Conservation (phyloP, 176 grass and related monocot species). For the Panicum miliaceum region DNA sequence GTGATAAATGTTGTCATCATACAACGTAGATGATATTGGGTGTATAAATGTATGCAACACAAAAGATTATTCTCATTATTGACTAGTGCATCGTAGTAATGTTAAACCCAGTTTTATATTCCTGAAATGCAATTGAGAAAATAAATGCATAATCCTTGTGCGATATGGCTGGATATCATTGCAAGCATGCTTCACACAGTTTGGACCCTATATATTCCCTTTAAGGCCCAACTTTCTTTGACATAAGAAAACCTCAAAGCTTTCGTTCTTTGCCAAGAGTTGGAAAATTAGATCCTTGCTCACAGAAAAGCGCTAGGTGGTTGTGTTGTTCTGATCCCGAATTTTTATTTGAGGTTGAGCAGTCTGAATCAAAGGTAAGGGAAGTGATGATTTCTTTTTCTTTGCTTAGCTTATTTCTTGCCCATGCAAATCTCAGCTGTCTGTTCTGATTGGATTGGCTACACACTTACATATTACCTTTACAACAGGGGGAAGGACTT, state of each 20-base stretch:
- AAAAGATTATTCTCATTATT: slow-evolving; percentile 3
- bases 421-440: background rate
- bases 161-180: background rate
- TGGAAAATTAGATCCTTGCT: slow-evolving; percentile 3
- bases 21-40: background rate
- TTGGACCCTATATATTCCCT: slow-evolving; percentile 6
- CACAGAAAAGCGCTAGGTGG: background rate
- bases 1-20: background rate
- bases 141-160: slow-evolving; percentile 5
- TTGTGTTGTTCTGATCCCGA: background rate
- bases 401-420: slow-evolving; percentile 2
- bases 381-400: no score
- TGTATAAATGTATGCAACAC: background rate
- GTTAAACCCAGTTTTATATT: background rate
- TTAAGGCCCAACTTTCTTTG: background rate
- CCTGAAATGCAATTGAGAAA: background rate
- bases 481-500: background rate
- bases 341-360: background rate
- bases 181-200: background rate
- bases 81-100: background rate
- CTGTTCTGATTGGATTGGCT: background rate
- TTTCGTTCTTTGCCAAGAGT: background rate
- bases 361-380: background rate
- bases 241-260: background rate
- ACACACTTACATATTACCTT: background rate